Base-by-base conservation (phyloP, 176 grass and related monocot genomes). In the Bothriochloa decipiens region DNA sequence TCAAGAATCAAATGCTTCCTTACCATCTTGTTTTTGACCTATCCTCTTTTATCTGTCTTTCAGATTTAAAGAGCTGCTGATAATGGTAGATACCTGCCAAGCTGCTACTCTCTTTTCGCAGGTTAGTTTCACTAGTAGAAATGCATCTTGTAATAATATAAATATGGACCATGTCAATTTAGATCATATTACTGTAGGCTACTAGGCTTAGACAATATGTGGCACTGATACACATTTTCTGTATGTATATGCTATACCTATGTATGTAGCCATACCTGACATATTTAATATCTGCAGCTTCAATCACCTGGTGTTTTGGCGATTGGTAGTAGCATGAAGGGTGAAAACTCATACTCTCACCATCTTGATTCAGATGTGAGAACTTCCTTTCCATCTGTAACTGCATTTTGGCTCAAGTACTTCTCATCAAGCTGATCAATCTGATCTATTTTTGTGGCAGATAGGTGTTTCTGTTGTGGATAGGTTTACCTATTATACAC, bases 31-130 rank as follows among this genome's bases (percentile, higher is more conserved):
- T 26, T 50, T 68, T 62, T 91, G 39, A 57, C 23, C 9, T 53
- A 55, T 91, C 71, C 65, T 89, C 27, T 72, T 74, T 70, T 26
- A 32, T 28, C 37, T 32, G 17, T 55, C 33, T 70, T 86, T 86
- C 77, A 99, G 93, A 88, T 96, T 99, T 88, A 96, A 99, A 84
- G 97, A 99, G 84, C 83, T 99, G 58, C 69, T 99, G 74, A 94
- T 99, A 89, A 96, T 99, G 93, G 93, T 99, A 70, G 97, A 99
- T 78, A 99, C 97, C 72, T 99, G 97, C 85, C 97, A 96, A 88
- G 97, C 93, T 80, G 97, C 93, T 27, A 99, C 93, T 70, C 97
- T 96, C 76, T 99, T 99, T 87, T 96, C 93, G 70, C 93, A 96
- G 97, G 93, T 99, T 78, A 60, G 37, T 84, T 75, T 83, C 57